Percentiles rank a stretch among this genome's conserved stretches.
phyloP scores from a whole-genome alignment of 73 alveolate species.

The Paramecium tetraurelia region DNA sequence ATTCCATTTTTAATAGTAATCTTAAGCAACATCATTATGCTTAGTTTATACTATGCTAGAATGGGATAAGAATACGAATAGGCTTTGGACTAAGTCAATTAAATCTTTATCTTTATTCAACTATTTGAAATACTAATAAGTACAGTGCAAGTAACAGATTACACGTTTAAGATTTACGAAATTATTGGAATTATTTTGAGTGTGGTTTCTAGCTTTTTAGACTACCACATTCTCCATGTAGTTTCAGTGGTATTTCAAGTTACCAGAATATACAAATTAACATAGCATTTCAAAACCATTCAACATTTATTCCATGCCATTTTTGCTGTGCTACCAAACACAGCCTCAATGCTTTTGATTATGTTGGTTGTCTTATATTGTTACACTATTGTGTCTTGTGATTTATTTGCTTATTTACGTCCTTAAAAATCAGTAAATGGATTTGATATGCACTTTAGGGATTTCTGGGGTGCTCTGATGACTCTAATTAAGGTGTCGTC shows the following conservation, averaged over 20 bases:
- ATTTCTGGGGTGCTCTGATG: constrained; percentile 17
- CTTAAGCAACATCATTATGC: background rate
- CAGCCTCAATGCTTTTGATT: constrained; percentile 13
- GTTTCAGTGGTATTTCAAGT: constrained; percentile 34
- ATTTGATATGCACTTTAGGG: constrained; percentile 53
- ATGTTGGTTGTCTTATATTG: constrained; percentile 34
- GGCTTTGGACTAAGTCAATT: background rate
- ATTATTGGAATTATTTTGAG: background rate
- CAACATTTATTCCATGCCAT: constrained; percentile 36
- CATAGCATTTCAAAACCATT: background rate
- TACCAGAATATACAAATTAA: constrained; percentile 10
- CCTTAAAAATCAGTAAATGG: constrained; percentile 36
- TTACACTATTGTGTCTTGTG: constrained; percentile 8
- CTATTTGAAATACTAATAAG: background rate
- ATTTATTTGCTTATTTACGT: constrained; percentile 54
- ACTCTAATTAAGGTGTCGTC: constrained; percentile 52
- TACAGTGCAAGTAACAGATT: background rate
- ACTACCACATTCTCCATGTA: background rate
- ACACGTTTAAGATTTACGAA: background rate
- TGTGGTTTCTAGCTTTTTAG: background rate
- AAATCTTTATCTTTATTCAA: background rate
- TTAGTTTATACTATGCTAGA: background rate
- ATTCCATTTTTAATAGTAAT: background rate
- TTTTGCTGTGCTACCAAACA: constrained; percentile 55
- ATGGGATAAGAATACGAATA: background rate